Conservation (phyloP, 805 yeast genomes). For the Starmerella asiatica region DNA sequence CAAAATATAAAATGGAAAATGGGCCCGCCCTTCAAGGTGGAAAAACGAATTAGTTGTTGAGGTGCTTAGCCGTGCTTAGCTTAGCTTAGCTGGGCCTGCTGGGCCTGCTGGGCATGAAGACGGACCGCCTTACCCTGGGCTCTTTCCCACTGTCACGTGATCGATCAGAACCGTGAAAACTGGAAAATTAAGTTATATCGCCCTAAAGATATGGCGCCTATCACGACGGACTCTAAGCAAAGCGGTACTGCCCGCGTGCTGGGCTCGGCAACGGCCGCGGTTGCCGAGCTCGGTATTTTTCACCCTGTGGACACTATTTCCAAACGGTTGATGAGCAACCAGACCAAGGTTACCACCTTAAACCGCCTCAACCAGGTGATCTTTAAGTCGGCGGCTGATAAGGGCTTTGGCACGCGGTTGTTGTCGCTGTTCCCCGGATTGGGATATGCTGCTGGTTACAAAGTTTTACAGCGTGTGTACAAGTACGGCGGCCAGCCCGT, state of each 20-base stretch:
- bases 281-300: conserved; percentile 89
- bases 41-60: too few relatives aligned
- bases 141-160: too few relatives aligned
- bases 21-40: too few relatives aligned
- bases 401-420: conserved; percentile 55
- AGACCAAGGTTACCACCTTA: conserved; percentile 54
- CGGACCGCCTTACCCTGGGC: too few relatives aligned
- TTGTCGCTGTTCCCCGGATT: conserved; percentile 91
- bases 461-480: conserved; percentile 91
- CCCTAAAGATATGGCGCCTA: conserved; percentile 19
- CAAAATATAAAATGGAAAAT: too few relatives aligned
- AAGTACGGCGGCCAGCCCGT: conserved; percentile 99
- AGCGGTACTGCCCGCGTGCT: conserved; percentile 80
- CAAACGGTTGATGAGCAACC: conserved; percentile 83
- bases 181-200: too few relatives aligned
- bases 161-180: too few relatives aligned
- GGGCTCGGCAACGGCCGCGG: conserved; percentile 98
- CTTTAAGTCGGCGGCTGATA: conserved; percentile 66
- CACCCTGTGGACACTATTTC: conserved; percentile 97
- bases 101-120: too few relatives aligned
- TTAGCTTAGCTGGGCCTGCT: too few relatives aligned
- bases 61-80: too few relatives aligned
- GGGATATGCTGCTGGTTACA: conserved; percentile 96
- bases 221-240: conserved; percentile 51
- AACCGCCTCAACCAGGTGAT: conserved; percentile 71